Evolutionary conservation across 129 eudicot genomes (phyloP).

Genomic region (Centrapalus pauciflorus): DNA sequence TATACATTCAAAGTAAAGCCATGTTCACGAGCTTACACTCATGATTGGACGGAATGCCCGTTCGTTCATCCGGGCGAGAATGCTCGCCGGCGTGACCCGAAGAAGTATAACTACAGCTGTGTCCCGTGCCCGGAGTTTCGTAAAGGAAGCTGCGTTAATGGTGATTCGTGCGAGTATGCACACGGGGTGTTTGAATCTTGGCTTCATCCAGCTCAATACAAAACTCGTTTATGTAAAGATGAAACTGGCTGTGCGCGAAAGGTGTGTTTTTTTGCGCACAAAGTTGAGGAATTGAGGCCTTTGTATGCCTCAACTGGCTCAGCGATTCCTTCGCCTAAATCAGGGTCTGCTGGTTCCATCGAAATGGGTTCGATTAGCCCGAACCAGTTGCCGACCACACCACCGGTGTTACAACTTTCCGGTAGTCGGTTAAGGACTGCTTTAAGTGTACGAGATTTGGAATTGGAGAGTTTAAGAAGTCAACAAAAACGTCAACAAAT

Average conservation of each 20-base stretch:
- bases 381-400: constrained; percentile 23
- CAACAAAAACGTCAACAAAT: constrained; percentile 51
- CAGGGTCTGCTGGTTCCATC: constrained; percentile 28
- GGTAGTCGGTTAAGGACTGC: constrained; percentile 74
- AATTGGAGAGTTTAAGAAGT: constrained; percentile 35
- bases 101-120: constrained; percentile 60
- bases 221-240: constrained; percentile 82
- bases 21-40: constrained; percentile 95
- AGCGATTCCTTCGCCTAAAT: constrained; percentile 72
- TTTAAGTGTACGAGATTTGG: constrained; percentile 65
- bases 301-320: constrained; percentile 89
- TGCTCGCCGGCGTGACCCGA: constrained; percentile 84
- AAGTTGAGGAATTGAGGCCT: constrained; percentile 70
- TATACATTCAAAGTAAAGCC: constrained; percentile 87
- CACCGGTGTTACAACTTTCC: constrained; percentile 59
- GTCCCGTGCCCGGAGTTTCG: constrained; percentile 95
- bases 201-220: constrained; percentile 95
- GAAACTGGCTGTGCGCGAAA: constrained; percentile 73
- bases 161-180: constrained; percentile 80
- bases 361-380: constrained; percentile 47
- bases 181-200: constrained; percentile 95
- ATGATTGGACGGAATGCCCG: constrained; percentile 99
- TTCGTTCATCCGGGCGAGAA: constrained; percentile 98
- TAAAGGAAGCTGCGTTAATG: constrained; percentile 68
- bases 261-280: constrained; percentile 94